phyloP scores from a whole-genome alignment of 257 asterid species.

The Schizonepeta tenuifolia region DNA sequence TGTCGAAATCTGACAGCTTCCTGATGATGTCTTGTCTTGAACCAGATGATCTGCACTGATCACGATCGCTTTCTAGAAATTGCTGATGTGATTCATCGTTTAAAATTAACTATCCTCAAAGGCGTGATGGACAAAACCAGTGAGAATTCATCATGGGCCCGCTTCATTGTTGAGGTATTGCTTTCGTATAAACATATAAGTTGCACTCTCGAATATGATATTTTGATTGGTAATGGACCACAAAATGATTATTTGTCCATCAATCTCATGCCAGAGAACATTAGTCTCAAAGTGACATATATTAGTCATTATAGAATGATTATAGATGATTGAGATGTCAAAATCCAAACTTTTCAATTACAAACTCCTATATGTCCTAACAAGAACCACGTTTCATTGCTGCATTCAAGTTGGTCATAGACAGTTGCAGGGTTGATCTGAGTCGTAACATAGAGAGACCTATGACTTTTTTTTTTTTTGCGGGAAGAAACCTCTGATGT shows the following conservation, averaged over 20 bases:
- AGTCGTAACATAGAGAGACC: not conserved
- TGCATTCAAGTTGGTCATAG: not conserved
- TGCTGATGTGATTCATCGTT: slow-evolving; percentile 74
- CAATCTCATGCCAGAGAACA: not conserved
- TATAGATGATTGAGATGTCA: not conserved
- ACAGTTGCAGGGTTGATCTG: not conserved
- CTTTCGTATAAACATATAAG: slow-evolving; percentile 16
- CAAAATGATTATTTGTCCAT: not conserved
- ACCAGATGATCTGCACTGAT: slow-evolving; percentile 78
- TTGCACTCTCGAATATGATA: not conserved
- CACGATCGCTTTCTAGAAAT: slow-evolving; percentile 78
- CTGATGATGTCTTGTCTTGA: slow-evolving; percentile 21
- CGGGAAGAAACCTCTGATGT: no score
- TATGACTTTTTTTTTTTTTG: no score
- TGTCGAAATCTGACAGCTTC: slow-evolving; percentile 1
- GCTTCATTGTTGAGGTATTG: slow-evolving; percentile 83
- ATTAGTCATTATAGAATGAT: not conserved
- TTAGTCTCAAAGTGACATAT: not conserved
- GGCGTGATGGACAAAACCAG: slow-evolving; percentile 68
- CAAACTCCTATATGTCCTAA: not conserved
- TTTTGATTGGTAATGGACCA: not conserved
- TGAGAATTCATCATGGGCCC: slow-evolving; percentile 67
- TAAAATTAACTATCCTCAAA: slow-evolving; percentile 68
- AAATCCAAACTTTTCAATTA: not conserved
- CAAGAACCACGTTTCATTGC: not conserved